Evolutionary conservation across 768 basidiomycete species (phyloP).

Genomic region (Trametes coccinea): DNA sequence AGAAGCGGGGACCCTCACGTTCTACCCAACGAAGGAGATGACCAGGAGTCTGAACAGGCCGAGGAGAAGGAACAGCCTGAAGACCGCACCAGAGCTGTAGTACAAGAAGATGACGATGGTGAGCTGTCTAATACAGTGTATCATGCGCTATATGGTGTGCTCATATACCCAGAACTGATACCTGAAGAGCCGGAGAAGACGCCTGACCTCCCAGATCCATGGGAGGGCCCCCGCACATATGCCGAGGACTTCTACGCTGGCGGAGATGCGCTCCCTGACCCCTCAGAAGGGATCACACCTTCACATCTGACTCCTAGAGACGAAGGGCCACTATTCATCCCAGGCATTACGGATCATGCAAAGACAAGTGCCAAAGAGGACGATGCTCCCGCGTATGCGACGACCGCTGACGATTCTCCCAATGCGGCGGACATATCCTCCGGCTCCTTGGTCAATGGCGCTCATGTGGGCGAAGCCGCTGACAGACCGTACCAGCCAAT

Average conservation of each 20-base stretch:
- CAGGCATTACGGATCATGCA: conserved; percentile 15
- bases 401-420: conserved; percentile 1
- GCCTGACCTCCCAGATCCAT: conserved; percentile 39
- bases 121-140: too few relatives aligned
- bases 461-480: not conserved
- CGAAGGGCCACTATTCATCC: conserved; percentile 19
- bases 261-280: conserved; percentile 34
- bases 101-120: conserved; percentile 10
- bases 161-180: not conserved
- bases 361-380: not conserved
- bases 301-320: conserved; percentile 29
- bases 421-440: not conserved
- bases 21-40: conserved; percentile 24
- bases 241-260: conserved; percentile 47
- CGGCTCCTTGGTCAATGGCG: not conserved
- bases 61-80: too few relatives aligned
- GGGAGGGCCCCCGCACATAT: conserved; percentile 40
- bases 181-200: conserved; percentile 14
- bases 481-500: not conserved
- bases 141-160: too few relatives aligned
- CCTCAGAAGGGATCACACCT: conserved; percentile 13
- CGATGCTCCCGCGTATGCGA: not conserved
- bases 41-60: too few relatives aligned
- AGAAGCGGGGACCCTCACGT: conserved; percentile 31
- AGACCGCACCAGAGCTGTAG: too few relatives aligned